Evolutionary conservation across 768 basidiomycete genomes (phyloP), one percentile per base, ranked within the genome.

Genomic region (Leccinum uliginosum): DNA sequence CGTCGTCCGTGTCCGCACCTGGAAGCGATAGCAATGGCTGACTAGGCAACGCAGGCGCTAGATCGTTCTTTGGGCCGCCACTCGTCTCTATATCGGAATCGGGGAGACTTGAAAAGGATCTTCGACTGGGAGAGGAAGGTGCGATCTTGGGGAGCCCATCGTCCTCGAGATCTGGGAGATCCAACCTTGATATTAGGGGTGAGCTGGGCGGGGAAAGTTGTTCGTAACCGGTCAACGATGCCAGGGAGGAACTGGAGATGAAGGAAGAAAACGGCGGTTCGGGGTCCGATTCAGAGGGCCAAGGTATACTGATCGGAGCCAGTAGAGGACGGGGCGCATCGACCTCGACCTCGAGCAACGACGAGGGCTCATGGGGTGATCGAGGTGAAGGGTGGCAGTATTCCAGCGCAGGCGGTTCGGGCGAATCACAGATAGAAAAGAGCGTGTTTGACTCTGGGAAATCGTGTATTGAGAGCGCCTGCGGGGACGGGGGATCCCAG

Each of bases 1-100:
- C 67, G 24, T 79, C 71, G 55, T 78, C 78, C 6, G 68, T 71
- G n/a, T 77, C 76, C 23, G 69, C 78, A 6, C 77, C 77, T 1
- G 77, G 78, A 11, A 78, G 71, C 1, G 75, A 74, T 24, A 77
- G 52, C 14, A 78, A 57, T 4, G 61, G 60, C 51, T 62, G 63
- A 9, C 65, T 48, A n/a, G 71, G 58, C 34, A 59, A 57, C 7
- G 51, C n/a, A 54, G 61, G 51, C 15, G 48, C 51, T 34, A 62
- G 46, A 19, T 69, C 65, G 23, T 51, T 29, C 24, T 58, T 44
- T 46, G 56, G 50, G n/a, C 65, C 66, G 38, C 17, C 40, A 6
- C 26, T 50, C 62, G 62, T 64, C 44, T 62, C 62, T 48, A 68
- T 54, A 29, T 73, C 68, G 3, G 66, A 59, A n/a, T 73, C 67